Percentiles rank a stretch among this genome's conserved stretches.
These are phyloP conservation scores for Penicillium verhagenii DNA, from an alignment of 495 filamentous ascomycete species.

Conservation along the genomic window DNA sequence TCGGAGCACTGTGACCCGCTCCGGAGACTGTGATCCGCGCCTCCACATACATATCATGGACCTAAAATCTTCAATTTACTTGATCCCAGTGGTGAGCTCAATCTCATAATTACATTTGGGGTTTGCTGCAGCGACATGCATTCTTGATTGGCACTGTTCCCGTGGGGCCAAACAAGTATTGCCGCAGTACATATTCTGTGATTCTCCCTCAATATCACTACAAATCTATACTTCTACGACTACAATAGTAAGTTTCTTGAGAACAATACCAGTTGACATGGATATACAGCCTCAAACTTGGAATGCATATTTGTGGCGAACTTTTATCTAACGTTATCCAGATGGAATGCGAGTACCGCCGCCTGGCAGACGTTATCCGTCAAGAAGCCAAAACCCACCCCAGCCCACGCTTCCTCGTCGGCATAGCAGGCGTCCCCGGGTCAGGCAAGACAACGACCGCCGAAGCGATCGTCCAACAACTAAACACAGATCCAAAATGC, in stretches of 20 bases:
- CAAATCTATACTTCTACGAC: no score
- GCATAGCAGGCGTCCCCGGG: constrained; percentile 46
- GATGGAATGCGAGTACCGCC: constrained; percentile 30
- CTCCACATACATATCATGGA: constrained; percentile 20
- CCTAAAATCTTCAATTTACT: not conserved
- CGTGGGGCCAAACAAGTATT: no score
- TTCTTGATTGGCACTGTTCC: no score
- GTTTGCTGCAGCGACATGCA: no score
- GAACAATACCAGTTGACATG: no score
- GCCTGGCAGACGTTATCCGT: constrained; percentile 21
- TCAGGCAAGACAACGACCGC: constrained; percentile 51
- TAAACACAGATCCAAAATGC: constrained; percentile 23
- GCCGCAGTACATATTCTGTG: no score
- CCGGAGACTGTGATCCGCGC: constrained; percentile 8
- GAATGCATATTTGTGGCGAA: not conserved
- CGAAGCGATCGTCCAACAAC: constrained; percentile 25
- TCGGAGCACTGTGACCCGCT: constrained; percentile 38
- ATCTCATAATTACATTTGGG: no score
- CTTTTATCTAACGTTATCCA: not conserved
- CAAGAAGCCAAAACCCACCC: constrained; percentile 19
- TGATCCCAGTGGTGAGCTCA: not conserved
- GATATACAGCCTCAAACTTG: no score
- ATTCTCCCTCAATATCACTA: no score
- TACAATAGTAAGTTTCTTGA: no score
- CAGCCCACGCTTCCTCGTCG: constrained; percentile 33